A percentile compares a stretch with the other conserved stretches of the same genome.
phyloP scores from a whole-genome alignment of 2,329 filamentous ascomycete species.

The Cryphonectria nitschkei region DNA sequence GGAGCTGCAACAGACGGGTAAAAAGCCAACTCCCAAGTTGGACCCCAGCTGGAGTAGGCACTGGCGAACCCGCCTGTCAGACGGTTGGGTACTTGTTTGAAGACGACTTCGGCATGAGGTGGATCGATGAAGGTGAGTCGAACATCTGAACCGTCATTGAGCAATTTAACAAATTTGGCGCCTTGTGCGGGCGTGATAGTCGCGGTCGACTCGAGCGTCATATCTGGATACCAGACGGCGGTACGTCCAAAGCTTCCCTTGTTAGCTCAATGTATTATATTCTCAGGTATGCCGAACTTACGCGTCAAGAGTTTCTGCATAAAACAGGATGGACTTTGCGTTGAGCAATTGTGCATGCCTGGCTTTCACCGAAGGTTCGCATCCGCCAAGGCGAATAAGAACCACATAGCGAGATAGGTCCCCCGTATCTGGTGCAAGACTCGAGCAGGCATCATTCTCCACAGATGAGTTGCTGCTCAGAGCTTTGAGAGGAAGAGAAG shows the following conservation, averaged over 20 bases:
- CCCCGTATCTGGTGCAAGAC: conserved; percentile 43
- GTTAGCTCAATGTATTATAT: neutral
- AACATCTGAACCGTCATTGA: conserved; percentile 33
- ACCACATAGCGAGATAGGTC: conserved; percentile 47
- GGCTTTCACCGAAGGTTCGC: conserved; percentile 37
- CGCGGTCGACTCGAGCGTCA: conserved; percentile 28
- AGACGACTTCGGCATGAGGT: neutral
- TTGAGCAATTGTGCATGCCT: conserved; percentile 46
- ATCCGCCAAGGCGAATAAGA: conserved; percentile 43
- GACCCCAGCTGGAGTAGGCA: conserved; percentile 60
- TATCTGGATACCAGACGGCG: conserved; percentile 2
- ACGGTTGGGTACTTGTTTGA: conserved; percentile 39
- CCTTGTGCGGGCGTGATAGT: conserved; percentile 32
- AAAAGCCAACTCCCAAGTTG: conserved; percentile 58
- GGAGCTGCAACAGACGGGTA: conserved; percentile 61
- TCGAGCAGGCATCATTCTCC: conserved; percentile 41
- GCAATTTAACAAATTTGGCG: conserved; percentile 32
- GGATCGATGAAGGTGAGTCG: conserved; percentile 32
- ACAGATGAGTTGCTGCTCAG: conserved; percentile 36
- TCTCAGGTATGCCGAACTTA: neutral
- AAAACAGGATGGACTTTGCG: conserved; percentile 36
- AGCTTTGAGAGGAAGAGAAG: conserved; percentile 35
- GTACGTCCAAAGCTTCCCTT: neutral
- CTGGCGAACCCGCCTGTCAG: conserved; percentile 54
- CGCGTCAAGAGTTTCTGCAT: conserved; percentile 1